Base-by-base conservation (phyloP, 768 basidiomycete species). In the Leccinum barrowsii region DNA sequence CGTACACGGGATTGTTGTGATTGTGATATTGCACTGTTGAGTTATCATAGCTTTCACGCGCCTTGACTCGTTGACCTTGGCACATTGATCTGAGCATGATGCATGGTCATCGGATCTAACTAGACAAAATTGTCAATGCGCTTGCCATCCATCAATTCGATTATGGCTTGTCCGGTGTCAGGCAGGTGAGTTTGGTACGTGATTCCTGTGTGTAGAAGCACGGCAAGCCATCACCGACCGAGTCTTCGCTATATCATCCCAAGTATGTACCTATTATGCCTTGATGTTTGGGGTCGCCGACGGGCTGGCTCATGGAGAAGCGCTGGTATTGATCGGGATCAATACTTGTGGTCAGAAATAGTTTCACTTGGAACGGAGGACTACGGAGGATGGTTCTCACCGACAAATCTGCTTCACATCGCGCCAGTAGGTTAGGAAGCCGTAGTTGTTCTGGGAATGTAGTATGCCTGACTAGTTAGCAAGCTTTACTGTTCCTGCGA, bases 21-120 rank as follows among this genome's bases (percentile, higher is more conserved):
- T 49, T 12, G 26, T 11, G 30, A 51, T 40, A 22, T n/a, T 56
- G 40, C 22, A 22, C 56, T 55, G 70, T 64, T 72, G 65, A 73
- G 70, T 72, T 53, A 7, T 59, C 42, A 68, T 58, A 30, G 44
- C 60, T 64, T 60, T 61, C 19, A 19, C 35, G 37, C 52, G 30
- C 44, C 13, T 59, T 15, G 67, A 57, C 61, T 54, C 53, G 58
- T 62, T 70, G 62, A 70, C 63, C 57, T 50, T 56, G 64, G 58
- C 63, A 63, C 56, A 11, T 65, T 70, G 66, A 65, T 66, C 59
- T 51, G 68, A 56, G 66, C 54, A 35, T 44, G 58, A 28, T 21
- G 32, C 28, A 35, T 37, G 13, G 50, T 11, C 7, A n/a, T 34
- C 13, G 46, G 32, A n/a, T 32, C 48, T 47, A 32, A 42, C 40